phyloP scores from a whole-genome alignment of 192 early-diverging fungal genomes.

The Rhizophlyctis rosea region DNA sequence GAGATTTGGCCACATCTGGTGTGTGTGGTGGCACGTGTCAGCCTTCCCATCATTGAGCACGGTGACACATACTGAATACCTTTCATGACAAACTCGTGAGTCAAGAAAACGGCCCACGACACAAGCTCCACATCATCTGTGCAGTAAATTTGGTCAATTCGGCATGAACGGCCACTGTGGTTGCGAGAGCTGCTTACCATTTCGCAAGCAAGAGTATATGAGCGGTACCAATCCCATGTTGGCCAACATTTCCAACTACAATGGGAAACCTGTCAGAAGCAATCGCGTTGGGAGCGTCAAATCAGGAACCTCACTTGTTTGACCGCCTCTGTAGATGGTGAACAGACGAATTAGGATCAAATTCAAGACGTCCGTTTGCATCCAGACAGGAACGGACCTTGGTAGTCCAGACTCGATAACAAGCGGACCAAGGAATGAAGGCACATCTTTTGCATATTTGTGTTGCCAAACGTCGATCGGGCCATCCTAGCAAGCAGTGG shows the following conservation, averaged over 20 bases:
- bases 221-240: slow-evolving; percentile 67
- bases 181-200: no score
- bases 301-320: slow-evolving; percentile 11
- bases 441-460: slow-evolving; percentile 79
- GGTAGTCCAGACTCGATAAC: slow-evolving; percentile 51
- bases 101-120: slow-evolving; percentile 72
- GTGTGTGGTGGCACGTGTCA: not conserved
- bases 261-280: not conserved
- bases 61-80: no score
- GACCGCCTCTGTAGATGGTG: slow-evolving; percentile 6
- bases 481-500: slow-evolving; percentile 62
- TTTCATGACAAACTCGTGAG: slow-evolving; percentile 74
- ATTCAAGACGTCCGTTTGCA: no score
- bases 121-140: slow-evolving; percentile 74
- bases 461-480: slow-evolving; percentile 75
- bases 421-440: slow-evolving; percentile 73
- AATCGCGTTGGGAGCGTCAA: not conserved
- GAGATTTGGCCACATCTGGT: slow-evolving; percentile 55
- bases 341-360: no score
- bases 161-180: no score
- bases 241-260: slow-evolving; percentile 51
- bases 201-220: slow-evolving; percentile 63
- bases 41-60: no score
- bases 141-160: no score
- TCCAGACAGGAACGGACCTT: not conserved